phyloP scores from a whole-genome alignment of 306 rosid genomes.

The Cicer pinnatifidum region DNA sequence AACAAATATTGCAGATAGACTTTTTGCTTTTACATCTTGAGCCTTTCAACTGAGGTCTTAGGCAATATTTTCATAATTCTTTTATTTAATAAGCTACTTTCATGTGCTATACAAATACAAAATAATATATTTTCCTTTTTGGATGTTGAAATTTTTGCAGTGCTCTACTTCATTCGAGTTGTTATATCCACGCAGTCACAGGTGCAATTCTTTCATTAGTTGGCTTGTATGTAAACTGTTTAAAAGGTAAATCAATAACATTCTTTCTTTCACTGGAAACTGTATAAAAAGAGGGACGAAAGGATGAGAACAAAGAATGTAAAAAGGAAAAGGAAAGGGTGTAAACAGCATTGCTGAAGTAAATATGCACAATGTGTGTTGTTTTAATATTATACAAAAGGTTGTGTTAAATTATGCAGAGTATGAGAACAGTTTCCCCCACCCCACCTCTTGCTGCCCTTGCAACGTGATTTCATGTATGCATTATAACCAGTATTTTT shows the following conservation, averaged over 20 bases:
- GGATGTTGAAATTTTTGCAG: conserved; percentile 53
- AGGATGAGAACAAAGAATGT: conserved; percentile 48
- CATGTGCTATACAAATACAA: conserved; percentile 14
- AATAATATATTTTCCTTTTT: conserved; percentile 34
- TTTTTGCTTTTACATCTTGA: conserved; percentile 88
- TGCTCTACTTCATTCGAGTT: conserved; percentile 48
- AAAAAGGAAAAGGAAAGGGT: conserved; percentile 38
- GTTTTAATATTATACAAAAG: conserved; percentile 41
- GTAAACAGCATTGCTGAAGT: conserved; percentile 47
- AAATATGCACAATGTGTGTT: conserved; percentile 50
- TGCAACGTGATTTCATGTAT: too few relatives aligned
- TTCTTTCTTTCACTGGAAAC: conserved; percentile 50
- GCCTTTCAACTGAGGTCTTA: conserved; percentile 52
- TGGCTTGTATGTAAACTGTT: conserved; percentile 69
- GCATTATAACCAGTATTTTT: too few relatives aligned
- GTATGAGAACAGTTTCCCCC: too few relatives aligned
- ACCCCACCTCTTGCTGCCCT: too few relatives aligned
- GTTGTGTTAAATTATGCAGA: conserved; percentile 40
- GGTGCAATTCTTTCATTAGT: conserved; percentile 83
- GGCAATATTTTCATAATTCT: conserved; percentile 16
- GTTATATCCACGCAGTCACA: conserved; percentile 43
- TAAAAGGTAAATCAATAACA: conserved; percentile 59
- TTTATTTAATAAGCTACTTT: conserved; percentile 4
- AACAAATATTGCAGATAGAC: conserved; percentile 89
- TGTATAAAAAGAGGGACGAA: conserved; percentile 60